These are phyloP conservation scores for Candida awuae DNA, from an alignment of 805 yeast genomes.

Conservation along the genomic window DNA sequence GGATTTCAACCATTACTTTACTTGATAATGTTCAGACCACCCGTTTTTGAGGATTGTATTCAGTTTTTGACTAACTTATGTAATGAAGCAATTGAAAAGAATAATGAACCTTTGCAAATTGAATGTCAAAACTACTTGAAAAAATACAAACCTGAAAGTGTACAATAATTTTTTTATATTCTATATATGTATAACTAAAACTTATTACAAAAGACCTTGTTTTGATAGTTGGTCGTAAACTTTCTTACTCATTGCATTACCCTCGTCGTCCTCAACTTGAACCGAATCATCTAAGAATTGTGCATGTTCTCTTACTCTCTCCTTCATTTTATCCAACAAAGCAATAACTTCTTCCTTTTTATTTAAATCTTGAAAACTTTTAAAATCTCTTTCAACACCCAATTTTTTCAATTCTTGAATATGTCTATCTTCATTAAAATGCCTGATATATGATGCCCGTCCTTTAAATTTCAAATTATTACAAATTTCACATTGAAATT, in stretches of 20 bases:
- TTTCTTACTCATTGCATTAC: slow-evolving; percentile 81
- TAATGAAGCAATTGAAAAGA: slow-evolving; percentile 24
- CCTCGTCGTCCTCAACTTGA: slow-evolving; percentile 88
- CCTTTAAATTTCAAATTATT: slow-evolving; percentile 71
- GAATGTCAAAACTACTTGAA: slow-evolving; percentile 39
- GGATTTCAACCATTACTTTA: slow-evolving; percentile 81
- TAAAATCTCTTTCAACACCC: slow-evolving; percentile 50
- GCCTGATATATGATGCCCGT: slow-evolving; percentile 59
- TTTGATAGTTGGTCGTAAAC: slow-evolving; percentile 79
- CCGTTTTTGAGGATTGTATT: slow-evolving; percentile 52
- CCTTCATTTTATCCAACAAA: slow-evolving; percentile 43
- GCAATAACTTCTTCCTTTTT: slow-evolving; percentile 59
- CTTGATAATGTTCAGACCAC: slow-evolving; percentile 85
- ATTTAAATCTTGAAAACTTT: slow-evolving; percentile 54
- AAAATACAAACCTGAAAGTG: slow-evolving; percentile 33
- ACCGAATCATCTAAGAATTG: slow-evolving; percentile 45
- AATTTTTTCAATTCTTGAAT: slow-evolving; percentile 62
- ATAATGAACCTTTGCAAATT: slow-evolving; percentile 41
- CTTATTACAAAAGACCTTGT: slow-evolving; percentile 69
- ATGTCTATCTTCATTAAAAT: slow-evolving; percentile 68
- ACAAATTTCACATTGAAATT: slow-evolving; percentile 78
- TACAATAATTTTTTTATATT: slow-evolving; percentile 2
- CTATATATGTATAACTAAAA: not conserved
- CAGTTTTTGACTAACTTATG: slow-evolving; percentile 41
- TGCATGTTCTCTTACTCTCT: slow-evolving; percentile 30